Evolutionary conservation across 306 rosid species (phyloP), one percentile per base, ranked within the genome.

Genomic region (Prunus fruticosa): DNA sequence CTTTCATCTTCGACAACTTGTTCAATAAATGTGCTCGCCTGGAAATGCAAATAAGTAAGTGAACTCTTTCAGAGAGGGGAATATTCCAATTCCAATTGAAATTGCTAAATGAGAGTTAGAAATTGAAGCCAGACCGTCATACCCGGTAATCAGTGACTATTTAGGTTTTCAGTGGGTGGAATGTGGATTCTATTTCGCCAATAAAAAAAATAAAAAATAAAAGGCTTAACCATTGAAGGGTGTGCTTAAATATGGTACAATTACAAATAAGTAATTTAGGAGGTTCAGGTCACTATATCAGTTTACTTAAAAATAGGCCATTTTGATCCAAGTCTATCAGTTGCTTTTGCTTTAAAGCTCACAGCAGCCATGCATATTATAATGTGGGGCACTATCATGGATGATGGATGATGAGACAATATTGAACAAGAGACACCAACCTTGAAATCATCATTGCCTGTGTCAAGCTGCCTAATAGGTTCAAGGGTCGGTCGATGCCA

Each of bases 1-100:
- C 92, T 90, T 81, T 95, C 98, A 79, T 92, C 96, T 85, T 95
- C 93, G 60, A 92, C 91, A 69, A 92, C 14, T 81, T 89, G 97
- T 85, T 89, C 93, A 15, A 95, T 85, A 78, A 95, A 92, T 56
- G 88, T 60, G 86, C 96, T 95, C 62, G 74, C 93, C 98, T 95
- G 80, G 84, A 87, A 46, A 45, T 63, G 64, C 60, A 76, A 80
- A 83, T 73, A 71, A 81, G 73, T 69, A 51, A 34, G 43, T 38
- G 43, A 38, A 38, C 43, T 38, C 43, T 38, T 38, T 38, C 9
- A 2, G 6, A 9, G 1, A 9, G 43, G 43, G 43, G 43, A 38
- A 38, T 38, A 38, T 38, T 38, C 43, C 9, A 38, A 38, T 38
- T 38, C 43, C 43, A 38, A 38, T 38, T 38, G 43, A 38, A 38